Evolutionary conservation across 345 rosid genomes (phyloP).

Genomic region (Sonneratia alba): DNA sequence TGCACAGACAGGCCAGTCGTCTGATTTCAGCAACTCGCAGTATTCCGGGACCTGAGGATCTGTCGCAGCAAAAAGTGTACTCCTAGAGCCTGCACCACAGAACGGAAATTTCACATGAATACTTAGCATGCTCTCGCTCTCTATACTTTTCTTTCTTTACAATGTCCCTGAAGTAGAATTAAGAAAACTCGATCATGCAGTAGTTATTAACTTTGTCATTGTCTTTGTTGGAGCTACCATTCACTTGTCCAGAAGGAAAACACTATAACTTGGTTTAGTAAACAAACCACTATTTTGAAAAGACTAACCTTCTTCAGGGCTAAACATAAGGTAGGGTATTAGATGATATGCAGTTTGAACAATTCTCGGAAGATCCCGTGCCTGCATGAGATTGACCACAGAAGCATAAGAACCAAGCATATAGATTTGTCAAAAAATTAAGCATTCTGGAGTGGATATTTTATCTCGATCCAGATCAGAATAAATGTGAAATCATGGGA

Average conservation of each 20-base stretch:
- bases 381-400: constrained; percentile 34
- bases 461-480: neutral
- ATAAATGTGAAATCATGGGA: neutral
- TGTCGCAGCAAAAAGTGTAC: constrained; percentile 84
- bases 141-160: neutral
- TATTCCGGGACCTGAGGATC: constrained; percentile 91
- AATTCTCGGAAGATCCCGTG: constrained; percentile 81
- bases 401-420: neutral
- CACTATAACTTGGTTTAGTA: neutral
- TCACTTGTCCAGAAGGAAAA: neutral
- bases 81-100: constrained; percentile 55
- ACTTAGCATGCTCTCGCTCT: neutral
- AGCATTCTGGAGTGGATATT: neutral
- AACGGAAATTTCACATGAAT: neutral
- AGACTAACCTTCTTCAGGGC: constrained; percentile 72
- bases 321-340: constrained; percentile 83
- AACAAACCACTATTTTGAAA: neutral
- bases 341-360: constrained; percentile 72
- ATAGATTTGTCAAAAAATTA: neutral
- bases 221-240: neutral
- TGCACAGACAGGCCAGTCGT: constrained; percentile 92
- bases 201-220: neutral
- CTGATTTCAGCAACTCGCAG: constrained; percentile 66
- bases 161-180: neutral
- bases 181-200: neutral